Base-by-base conservation (phyloP, 805 yeast genomes). In the Zygoascus biomembranicola region DNA sequence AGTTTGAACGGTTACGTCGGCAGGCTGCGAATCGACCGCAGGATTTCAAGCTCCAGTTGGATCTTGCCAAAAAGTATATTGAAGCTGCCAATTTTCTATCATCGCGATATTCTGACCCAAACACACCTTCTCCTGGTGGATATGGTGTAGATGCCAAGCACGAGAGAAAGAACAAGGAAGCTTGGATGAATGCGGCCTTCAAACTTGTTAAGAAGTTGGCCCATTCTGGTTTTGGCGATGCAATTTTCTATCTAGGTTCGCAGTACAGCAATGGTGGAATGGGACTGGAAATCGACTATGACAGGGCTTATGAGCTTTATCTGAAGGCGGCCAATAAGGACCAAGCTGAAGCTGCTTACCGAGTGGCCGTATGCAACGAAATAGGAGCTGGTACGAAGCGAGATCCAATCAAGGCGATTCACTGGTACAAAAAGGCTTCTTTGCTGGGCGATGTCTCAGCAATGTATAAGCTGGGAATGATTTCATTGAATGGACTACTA, bases 391-490 rank as follows among this genome's bases (percentile, higher is more conserved):
- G 85, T 1, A 70, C 77, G 26, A 60, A 69, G 52, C 63, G 71
- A 43, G 77, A 78, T 59, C 50, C 65, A 19, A 59, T 57, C n/a
- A 72, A 73, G 54, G 82, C 89, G 9, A 67, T 81, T 26, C 61
- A 69, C 13, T 81, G 77, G 69, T 85, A 81, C 67, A 71, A 73
- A 37, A 70, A 73, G 47, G 87, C 89, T 0, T 87, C 90, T 2
- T 68, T 73, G n/a, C 66, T 76, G 20, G 85, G 84, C 5, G 80
- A 78, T 58, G 79, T 77, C 2, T 76, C 82, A 13, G 82, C 89
- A 20, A 84, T 85, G 87, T 85, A 83, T 69, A 84, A 85, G 66
- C 68, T 85, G 16, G 94, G 90, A 5, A 77, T 82, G 79, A 73
- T 82, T 47, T 73, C 77, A 59, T 71, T 83, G 16, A 73, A 78